Percentiles rank a stretch among this genome's conserved stretches.
Evolutionary conservation across 345 rosid genomes (phyloP).

Genomic region (Eucalyptus decipiens): DNA sequence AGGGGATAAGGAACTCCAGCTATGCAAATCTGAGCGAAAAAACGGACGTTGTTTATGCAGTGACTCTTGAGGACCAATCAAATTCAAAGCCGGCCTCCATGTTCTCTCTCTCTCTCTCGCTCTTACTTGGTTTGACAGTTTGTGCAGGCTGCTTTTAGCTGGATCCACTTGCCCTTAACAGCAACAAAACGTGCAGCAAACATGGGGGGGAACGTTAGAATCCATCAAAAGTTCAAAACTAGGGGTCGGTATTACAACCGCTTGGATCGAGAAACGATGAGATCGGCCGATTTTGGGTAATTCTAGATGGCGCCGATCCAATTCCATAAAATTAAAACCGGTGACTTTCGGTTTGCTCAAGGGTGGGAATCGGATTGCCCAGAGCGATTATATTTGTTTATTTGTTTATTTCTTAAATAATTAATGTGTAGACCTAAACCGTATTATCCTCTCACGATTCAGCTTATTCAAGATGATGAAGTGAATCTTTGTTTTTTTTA

Average conservation of each 20-base stretch:
- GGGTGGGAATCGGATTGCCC: rapidly evolving
- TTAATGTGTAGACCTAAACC: rapidly evolving
- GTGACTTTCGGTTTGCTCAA: rapidly evolving
- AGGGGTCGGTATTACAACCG: not conserved
- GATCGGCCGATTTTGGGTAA: rapidly evolving
- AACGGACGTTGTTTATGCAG: not conserved
- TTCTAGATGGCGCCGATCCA: rapidly evolving
- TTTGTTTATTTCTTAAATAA: no score
- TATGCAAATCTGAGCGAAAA: not conserved
- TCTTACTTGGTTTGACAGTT: not conserved
- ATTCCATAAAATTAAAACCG: not conserved
- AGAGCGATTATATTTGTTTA: rapidly evolving
- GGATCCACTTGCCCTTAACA: not conserved
- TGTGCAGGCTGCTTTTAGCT: not conserved
- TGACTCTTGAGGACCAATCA: not conserved
- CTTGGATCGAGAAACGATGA: not conserved
- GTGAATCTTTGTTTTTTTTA: not conserved
- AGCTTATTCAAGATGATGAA: rapidly evolving
- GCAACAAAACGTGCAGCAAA: not conserved
- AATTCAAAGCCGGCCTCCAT: not conserved
- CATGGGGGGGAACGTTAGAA: not conserved
- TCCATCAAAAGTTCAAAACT: not conserved
- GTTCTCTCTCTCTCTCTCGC: not conserved
- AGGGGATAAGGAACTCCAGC: not conserved
- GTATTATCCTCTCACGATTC: rapidly evolving